Conservation (phyloP, 192 early-diverging fungal species). For the Geranomyces variabilis region DNA sequence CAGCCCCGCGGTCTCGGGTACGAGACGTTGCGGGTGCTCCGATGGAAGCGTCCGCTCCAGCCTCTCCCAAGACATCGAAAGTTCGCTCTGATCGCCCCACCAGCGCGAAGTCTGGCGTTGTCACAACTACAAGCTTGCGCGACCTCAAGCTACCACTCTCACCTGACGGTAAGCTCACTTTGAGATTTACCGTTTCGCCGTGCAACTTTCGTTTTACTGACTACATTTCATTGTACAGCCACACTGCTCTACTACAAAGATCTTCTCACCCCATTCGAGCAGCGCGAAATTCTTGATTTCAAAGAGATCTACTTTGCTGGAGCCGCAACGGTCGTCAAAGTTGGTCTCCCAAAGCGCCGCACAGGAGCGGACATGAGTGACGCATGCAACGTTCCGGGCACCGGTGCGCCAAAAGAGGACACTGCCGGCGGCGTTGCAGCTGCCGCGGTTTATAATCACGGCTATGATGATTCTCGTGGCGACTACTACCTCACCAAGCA, state of each 20-base stretch:
- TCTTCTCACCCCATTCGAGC: conserved; percentile 80
- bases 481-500: conserved; percentile 85
- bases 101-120: neutral
- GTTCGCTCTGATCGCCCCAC: neutral
- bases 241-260: conserved; percentile 48
- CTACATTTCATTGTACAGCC: conserved; percentile 23
- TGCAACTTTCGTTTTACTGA: too few species aligned
- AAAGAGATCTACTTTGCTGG: conserved; percentile 90
- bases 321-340: conserved; percentile 56
- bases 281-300: conserved; percentile 81
- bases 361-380: conserved; percentile 62
- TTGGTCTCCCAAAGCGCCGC: conserved; percentile 63
- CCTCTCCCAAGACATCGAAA: neutral
- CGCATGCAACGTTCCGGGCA: conserved; percentile 58
- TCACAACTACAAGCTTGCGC: conserved; percentile 13
- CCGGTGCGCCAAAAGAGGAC: conserved; percentile 37
- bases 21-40: neutral
- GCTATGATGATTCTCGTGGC: conserved; percentile 91
- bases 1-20: neutral
- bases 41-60: neutral
- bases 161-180: conserved; percentile 41
- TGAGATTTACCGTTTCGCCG: too few species aligned
- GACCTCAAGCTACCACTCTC: conserved; percentile 47
- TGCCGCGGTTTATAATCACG: conserved; percentile 17
- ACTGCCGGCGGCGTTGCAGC: conserved; percentile 8